phyloP scores from a whole-genome alignment of 2,329 filamentous ascomycete species.

The Clarireedia homoeocarpa region DNA sequence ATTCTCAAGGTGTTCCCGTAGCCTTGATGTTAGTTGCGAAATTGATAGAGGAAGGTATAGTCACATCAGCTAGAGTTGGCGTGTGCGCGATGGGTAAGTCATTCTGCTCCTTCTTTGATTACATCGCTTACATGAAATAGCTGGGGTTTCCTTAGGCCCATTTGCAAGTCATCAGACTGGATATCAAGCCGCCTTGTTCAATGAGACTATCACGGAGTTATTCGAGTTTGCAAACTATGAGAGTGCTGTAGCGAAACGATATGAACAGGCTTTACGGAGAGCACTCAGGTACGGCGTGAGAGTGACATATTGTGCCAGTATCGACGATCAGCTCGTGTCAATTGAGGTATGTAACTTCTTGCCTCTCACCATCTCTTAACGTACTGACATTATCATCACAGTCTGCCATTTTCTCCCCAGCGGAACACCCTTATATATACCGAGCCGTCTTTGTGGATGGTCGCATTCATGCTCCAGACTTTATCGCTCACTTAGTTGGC shows the following conservation, averaged over 20 bases:
- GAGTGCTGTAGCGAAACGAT: slow-evolving; percentile 75
- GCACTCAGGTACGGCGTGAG: slow-evolving; percentile 73
- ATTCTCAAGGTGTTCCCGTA: slow-evolving; percentile 93
- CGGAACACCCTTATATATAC: slow-evolving; percentile 87
- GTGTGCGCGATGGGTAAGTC: slow-evolving; percentile 66
- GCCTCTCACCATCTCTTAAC: neutral
- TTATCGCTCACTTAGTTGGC: slow-evolving; percentile 85
- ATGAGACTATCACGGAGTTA: slow-evolving; percentile 84
- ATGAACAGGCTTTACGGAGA: slow-evolving; percentile 65
- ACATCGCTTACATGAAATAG: slow-evolving; percentile 38
- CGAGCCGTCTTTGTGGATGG: slow-evolving; percentile 95
- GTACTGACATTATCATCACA: slow-evolving; percentile 23
- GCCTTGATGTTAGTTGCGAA: slow-evolving; percentile 88
- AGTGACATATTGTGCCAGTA: slow-evolving; percentile 84
- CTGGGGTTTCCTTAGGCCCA: slow-evolving; percentile 86
- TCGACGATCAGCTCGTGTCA: slow-evolving; percentile 93
- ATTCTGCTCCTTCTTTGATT: neutral
- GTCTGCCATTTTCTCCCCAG: slow-evolving; percentile 81
- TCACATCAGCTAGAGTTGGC: slow-evolving; percentile 69
- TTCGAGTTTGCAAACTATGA: slow-evolving; percentile 86
- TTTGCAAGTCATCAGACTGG: slow-evolving; percentile 45
- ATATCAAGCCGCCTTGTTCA: slow-evolving; percentile 50
- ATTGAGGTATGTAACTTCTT: slow-evolving; percentile 57
- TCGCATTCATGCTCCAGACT: slow-evolving; percentile 84
- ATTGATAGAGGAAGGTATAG: slow-evolving; percentile 80